Percentiles rank a stretch among this genome's conserved stretches.
Evolutionary conservation across 2,329 filamentous ascomycete species (phyloP).

Genomic region (Alternaria sp.): DNA sequence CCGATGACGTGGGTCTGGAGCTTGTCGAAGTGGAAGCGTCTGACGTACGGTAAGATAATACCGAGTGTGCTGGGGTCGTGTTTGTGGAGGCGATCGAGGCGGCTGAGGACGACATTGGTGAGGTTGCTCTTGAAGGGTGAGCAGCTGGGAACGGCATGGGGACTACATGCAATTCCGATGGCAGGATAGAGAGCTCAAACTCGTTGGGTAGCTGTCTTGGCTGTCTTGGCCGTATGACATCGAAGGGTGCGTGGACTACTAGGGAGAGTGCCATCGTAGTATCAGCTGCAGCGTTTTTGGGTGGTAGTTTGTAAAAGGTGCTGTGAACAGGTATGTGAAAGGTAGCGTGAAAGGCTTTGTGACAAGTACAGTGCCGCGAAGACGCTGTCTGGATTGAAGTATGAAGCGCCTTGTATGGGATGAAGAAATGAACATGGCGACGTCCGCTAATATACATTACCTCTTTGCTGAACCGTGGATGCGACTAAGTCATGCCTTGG

Average conservation of each 20-base stretch:
- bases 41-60: background rate
- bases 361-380: background rate
- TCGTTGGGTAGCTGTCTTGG: background rate
- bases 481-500: background rate
- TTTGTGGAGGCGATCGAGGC: background rate
- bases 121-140: background rate
- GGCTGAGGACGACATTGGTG: background rate
- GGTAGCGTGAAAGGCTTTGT: background rate
- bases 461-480: background rate
- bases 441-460: background rate
- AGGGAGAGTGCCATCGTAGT: background rate
- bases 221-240: background rate
- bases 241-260: background rate
- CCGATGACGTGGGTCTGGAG: background rate
- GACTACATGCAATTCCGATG: background rate
- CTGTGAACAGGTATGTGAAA: background rate
- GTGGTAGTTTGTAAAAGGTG: background rate
- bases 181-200: background rate
- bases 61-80: background rate
- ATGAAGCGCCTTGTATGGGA: background rate
- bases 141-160: background rate
- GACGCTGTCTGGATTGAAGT: background rate
- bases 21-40: background rate
- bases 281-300: background rate
- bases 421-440: background rate